Conservation (phyloP, 2,329 filamentous ascomycete species). For the Fusarium sp. region DNA sequence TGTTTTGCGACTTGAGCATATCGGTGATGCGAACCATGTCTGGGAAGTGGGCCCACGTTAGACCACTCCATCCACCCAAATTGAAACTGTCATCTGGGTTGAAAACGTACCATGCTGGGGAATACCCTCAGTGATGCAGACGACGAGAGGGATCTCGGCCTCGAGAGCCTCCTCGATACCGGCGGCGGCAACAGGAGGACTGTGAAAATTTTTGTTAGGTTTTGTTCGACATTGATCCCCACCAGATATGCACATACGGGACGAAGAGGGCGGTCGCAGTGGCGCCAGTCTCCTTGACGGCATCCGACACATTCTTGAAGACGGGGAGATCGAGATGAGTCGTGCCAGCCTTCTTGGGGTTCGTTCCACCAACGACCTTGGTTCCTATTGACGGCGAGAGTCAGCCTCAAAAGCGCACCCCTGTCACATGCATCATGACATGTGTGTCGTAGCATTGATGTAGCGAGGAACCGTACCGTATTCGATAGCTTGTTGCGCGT, state of each 20-base stretch:
- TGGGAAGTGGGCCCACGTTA: constrained; percentile 51
- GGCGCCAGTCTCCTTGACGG: constrained; percentile 89
- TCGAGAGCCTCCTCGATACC: constrained; percentile 97
- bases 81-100: constrained; percentile 1
- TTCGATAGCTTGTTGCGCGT: constrained; percentile 97
- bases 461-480: constrained; percentile 77
- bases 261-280: constrained; percentile 96
- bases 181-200: constrained; percentile 89
- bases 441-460: constrained; percentile 37
- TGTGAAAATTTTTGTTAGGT: constrained; percentile 54
- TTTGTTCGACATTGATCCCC: constrained; percentile 2
- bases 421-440: constrained; percentile 44
- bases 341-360: constrained; percentile 97
- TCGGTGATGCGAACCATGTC: constrained; percentile 99
- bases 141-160: constrained; percentile 93
- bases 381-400: constrained; percentile 71
- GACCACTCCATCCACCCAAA: constrained; percentile 1
- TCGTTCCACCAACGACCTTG: constrained; percentile 97
- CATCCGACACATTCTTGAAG: constrained; percentile 89
- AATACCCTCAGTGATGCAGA: constrained; percentile 98
- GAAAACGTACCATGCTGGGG: constrained; percentile 85
- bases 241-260: constrained; percentile 70
- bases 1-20: constrained; percentile 96
- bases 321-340: constrained; percentile 93
- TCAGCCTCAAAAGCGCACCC: constrained; percentile 42